Evolutionary conservation across 2,329 filamentous ascomycete genomes (phyloP).

Genomic region (Calonectria ilicicola): DNA sequence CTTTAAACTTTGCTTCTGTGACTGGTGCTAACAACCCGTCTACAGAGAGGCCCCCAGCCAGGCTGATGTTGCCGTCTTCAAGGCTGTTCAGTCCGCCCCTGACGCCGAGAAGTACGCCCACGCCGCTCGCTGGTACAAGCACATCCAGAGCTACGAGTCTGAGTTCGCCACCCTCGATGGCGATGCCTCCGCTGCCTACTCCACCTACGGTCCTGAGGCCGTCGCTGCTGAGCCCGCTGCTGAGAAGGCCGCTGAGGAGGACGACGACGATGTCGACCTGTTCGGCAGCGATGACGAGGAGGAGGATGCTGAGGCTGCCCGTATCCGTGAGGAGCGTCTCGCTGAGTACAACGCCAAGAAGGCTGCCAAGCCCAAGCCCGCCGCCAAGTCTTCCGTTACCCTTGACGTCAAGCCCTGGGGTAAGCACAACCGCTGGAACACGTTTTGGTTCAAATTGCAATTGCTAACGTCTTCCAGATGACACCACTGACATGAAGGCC

Average conservation of each 20-base stretch:
- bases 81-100: conserved; percentile 83
- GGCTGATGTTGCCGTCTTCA: conserved; percentile 96
- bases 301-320: conserved; percentile 88
- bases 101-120: conserved; percentile 90
- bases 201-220: conserved; percentile 89
- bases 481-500: conserved; percentile 91
- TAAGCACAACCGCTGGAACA: conserved; percentile 62
- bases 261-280: conserved; percentile 86
- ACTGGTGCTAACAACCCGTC: conserved; percentile 33
- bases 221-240: conserved; percentile 86
- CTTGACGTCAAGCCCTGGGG: conserved; percentile 99
- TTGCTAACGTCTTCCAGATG: conserved; percentile 66
- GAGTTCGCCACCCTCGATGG: conserved; percentile 93
- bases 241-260: conserved; percentile 47
- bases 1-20: not conserved
- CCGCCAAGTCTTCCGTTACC: conserved; percentile 96
- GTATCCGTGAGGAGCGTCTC: conserved; percentile 88
- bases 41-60: conserved; percentile 77
- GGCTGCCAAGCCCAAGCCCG: conserved; percentile 89
- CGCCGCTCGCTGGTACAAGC: conserved; percentile 98
- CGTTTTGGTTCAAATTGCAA: not conserved
- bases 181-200: conserved; percentile 89
- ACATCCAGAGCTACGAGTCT: conserved; percentile 91
- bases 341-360: conserved; percentile 98
- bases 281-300: conserved; percentile 96